phyloP scores from a whole-genome alignment of 345 rosid genomes.

The Noccaea caerulescens region DNA sequence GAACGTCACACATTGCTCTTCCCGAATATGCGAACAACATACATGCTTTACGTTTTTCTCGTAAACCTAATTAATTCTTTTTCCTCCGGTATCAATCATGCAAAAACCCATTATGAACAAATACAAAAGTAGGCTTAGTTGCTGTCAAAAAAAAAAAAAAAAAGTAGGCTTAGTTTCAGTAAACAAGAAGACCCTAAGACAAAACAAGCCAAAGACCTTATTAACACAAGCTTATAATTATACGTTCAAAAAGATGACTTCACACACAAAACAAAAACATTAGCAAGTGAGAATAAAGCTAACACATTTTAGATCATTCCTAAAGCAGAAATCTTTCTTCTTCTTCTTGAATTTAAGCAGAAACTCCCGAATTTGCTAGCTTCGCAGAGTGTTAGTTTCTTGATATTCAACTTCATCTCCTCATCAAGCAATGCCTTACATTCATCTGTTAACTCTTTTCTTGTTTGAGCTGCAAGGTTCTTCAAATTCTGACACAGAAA shows the following conservation, averaged over 20 bases:
- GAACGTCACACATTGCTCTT: no score
- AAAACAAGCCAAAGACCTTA: neutral
- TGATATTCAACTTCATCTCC: neutral
- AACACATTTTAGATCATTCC: neutral
- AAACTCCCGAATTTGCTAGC: neutral
- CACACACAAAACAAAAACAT: neutral
- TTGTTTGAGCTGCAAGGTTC: neutral
- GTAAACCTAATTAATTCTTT: no score
- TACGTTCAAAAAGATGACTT: neutral
- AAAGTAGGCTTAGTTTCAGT: no score
- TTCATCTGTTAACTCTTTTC: neutral
- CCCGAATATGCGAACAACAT: no score
- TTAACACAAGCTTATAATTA: neutral
- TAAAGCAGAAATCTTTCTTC: neutral
- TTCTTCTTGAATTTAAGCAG: neutral
- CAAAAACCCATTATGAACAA: no score
- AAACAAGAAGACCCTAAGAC: no score
- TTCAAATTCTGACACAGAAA: neutral
- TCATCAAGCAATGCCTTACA: constrained; percentile 6
- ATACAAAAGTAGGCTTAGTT: no score
- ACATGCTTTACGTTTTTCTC: no score
- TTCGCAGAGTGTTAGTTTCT: neutral
- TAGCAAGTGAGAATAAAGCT: neutral
- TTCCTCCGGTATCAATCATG: no score
- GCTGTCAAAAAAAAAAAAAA: no score